A percentile compares a stretch with the other conserved stretches of the same genome.
Evolutionary conservation across 345 rosid species (phyloP).

Genomic region (Ceriops tagal): DNA sequence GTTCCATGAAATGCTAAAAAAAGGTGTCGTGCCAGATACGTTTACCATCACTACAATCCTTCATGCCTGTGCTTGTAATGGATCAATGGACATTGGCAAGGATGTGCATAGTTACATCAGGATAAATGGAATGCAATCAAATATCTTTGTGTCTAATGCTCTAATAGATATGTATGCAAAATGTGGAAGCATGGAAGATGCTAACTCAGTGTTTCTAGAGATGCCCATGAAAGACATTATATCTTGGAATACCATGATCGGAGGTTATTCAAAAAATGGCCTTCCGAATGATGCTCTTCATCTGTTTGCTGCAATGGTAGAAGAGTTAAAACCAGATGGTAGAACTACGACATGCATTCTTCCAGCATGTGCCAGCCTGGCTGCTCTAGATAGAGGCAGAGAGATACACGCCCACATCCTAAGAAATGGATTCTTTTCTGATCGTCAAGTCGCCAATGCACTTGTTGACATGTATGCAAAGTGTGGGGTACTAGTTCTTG

Average conservation of each 20-base stretch:
- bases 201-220: constrained; percentile 41
- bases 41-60: constrained; percentile 53
- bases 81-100: constrained; percentile 51
- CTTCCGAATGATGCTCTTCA: constrained; percentile 55
- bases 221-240: constrained; percentile 54
- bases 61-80: constrained; percentile 59
- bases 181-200: constrained; percentile 70
- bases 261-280: constrained; percentile 61
- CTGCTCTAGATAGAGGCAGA: constrained; percentile 63
- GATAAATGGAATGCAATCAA: constrained; percentile 42
- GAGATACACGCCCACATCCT: constrained; percentile 57
- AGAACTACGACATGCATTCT: constrained; percentile 59
- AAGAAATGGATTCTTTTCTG: constrained; percentile 44
- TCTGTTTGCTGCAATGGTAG: constrained; percentile 40
- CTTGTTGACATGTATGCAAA: constrained; percentile 68
- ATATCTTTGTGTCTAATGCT: constrained; percentile 52
- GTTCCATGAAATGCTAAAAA: constrained; percentile 48
- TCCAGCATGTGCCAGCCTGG: constrained; percentile 71
- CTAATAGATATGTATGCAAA: constrained; percentile 76
- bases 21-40: constrained; percentile 50
- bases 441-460: constrained; percentile 55
- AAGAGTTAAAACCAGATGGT: constrained; percentile 47
- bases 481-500: constrained; percentile 57
- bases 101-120: constrained; percentile 49
- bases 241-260: constrained; percentile 73